Conservation (phyloP, 306 rosid genomes). For the Macrotyloma uniflorum region DNA sequence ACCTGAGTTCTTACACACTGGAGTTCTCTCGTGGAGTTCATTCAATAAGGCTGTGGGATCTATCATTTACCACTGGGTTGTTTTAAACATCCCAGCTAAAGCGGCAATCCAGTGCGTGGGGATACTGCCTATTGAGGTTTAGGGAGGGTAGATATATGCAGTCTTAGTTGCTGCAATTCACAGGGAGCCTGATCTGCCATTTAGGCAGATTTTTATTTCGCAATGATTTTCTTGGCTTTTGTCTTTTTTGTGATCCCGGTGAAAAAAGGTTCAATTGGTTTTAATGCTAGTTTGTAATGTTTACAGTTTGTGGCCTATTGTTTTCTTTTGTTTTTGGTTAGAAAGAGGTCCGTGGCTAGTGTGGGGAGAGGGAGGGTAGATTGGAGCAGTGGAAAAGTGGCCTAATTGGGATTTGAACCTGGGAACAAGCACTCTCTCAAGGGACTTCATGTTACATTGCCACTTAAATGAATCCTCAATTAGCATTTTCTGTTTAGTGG, state of each 20-base stretch:
- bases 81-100: background rate
- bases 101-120: background rate
- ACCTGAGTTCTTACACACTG: slow-evolving; percentile 14
- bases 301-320: background rate
- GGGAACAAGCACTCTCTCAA: background rate
- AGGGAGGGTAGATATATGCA: slow-evolving; percentile 4
- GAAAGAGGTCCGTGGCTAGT: background rate
- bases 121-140: background rate
- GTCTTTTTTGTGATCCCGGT: slow-evolving; percentile 5
- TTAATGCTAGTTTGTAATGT: background rate
- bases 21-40: slow-evolving; percentile 10
- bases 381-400: background rate
- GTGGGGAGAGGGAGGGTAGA: background rate
- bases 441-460: background rate
- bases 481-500: background rate
- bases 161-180: background rate
- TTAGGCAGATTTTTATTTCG: background rate
- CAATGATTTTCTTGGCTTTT: background rate
- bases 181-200: slow-evolving; percentile 13
- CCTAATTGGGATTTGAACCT: background rate
- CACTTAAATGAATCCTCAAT: slow-evolving; percentile 4
- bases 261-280: background rate
- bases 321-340: background rate
- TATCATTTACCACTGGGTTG: background rate
- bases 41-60: background rate